These are phyloP conservation scores for Termitomyces sp. DNA, from an alignment of 768 basidiomycete species.

Conservation along the genomic window DNA sequence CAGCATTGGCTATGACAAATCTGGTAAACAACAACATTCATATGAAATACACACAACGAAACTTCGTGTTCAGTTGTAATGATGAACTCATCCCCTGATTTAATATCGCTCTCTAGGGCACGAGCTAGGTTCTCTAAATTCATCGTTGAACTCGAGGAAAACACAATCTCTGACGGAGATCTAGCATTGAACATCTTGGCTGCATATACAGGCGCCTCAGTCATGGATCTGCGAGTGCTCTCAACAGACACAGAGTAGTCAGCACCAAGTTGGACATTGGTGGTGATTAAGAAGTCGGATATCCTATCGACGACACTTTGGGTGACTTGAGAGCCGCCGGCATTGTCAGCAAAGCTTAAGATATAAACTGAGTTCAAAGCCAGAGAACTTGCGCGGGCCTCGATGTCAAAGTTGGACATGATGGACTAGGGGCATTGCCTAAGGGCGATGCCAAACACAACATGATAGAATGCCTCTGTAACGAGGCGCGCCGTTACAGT, in stretches of 20 bases:
- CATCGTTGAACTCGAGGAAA: conserved; percentile 66
- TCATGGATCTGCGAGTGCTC: conserved; percentile 49
- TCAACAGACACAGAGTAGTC: conserved; percentile 58
- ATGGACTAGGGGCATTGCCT: too few relatives aligned
- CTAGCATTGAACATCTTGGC: conserved; percentile 63
- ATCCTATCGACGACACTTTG: conserved; percentile 56
- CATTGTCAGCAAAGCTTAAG: conserved; percentile 77
- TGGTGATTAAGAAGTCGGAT: conserved; percentile 65
- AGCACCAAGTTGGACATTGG: conserved; percentile 74
- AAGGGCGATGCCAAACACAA: too few relatives aligned
- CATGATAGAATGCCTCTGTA: too few relatives aligned
- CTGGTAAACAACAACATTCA: background rate
- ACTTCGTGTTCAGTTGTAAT: conserved; percentile 82
- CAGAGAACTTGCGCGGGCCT: conserved; percentile 63
- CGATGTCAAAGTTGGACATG: conserved; percentile 42
- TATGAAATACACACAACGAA: conserved; percentile 23
- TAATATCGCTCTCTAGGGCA: conserved; percentile 53
- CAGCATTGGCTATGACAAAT: conserved; percentile 56
- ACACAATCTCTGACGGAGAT: conserved; percentile 62
- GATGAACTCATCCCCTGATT: conserved; percentile 69
- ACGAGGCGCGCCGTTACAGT: too few relatives aligned
- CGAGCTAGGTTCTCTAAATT: conserved; percentile 69
- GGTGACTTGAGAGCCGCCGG: conserved; percentile 68
- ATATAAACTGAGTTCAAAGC: conserved; percentile 57
- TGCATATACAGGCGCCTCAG: conserved; percentile 49